These are phyloP conservation scores for Bipolaris victoriae DNA, from an alignment of 2,329 filamentous ascomycete species.

Conservation along the genomic window DNA sequence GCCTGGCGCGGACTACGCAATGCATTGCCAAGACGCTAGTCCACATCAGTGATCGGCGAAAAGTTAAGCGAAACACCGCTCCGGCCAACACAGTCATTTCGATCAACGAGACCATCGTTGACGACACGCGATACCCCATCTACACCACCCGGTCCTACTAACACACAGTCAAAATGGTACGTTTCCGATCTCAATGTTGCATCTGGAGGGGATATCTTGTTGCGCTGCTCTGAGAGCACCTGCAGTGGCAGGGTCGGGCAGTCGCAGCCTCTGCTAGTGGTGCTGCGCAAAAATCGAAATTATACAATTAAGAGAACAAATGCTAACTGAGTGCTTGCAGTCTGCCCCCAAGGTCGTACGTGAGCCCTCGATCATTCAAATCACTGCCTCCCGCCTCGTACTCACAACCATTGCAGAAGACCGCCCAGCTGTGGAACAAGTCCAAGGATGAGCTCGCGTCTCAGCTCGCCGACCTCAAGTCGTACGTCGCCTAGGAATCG, in stretches of 20 bases:
- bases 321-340: constrained; percentile 51
- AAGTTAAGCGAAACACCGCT: constrained; percentile 26
- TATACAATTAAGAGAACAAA: constrained; percentile 16
- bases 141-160: constrained; percentile 46
- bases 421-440: constrained; percentile 97
- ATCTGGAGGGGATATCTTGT: constrained; percentile 12
- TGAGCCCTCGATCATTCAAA: constrained; percentile 24
- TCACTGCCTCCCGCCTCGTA: constrained; percentile 40
- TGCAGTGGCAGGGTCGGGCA: constrained; percentile 21
- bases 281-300: constrained; percentile 32
- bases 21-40: constrained; percentile 33
- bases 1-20: constrained; percentile 26
- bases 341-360: constrained; percentile 69
- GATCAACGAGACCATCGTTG: constrained; percentile 32
- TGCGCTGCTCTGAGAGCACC: constrained; percentile 18
- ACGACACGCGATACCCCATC: constrained; percentile 50
- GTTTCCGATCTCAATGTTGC: constrained; percentile 30
- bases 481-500: constrained; percentile 36
- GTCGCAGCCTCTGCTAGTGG: constrained; percentile 23
- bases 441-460: constrained; percentile 97
- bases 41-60: constrained; percentile 7
- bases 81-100: constrained; percentile 30
- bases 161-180: constrained; percentile 49
- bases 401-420: constrained; percentile 64
- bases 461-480: constrained; percentile 55